phyloP scores from a whole-genome alignment of 768 basidiomycete genomes.

The Exsudoporus frostii region DNA sequence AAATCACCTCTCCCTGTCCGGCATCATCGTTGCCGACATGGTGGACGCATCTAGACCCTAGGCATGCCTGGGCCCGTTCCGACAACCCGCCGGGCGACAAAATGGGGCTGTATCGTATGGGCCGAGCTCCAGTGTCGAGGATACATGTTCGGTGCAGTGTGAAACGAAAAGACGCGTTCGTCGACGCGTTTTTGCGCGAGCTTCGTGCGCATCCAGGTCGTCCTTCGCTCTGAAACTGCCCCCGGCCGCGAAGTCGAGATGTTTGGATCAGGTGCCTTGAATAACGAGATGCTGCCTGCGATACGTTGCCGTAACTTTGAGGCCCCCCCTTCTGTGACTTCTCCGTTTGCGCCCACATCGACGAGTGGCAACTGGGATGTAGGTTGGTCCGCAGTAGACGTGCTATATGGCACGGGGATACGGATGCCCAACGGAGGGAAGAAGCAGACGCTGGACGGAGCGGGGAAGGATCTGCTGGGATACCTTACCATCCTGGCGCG shows the following conservation, averaged over 20 bases:
- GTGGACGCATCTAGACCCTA: not conserved
- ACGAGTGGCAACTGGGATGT: conserved; percentile 13
- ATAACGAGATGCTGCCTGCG: conserved; percentile 5
- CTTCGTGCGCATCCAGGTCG: conserved; percentile 30
- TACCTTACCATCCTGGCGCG: conserved; percentile 3
- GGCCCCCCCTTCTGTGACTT: conserved; percentile 8
- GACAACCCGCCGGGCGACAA: conserved; percentile 4
- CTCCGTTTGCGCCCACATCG: not conserved
- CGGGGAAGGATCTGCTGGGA: not conserved
- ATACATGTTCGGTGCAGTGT: conserved; percentile 33
- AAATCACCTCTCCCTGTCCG: conserved; percentile 24
- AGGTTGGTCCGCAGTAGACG: conserved; percentile 12
- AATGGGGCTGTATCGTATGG: conserved; percentile 22
- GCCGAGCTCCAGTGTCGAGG: conserved; percentile 18
- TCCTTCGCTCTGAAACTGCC: conserved; percentile 29
- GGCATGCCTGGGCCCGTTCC: conserved; percentile 1
- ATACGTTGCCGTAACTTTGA: conserved; percentile 20
- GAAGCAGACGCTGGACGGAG: no score
- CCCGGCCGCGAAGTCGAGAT: conserved; percentile 20
- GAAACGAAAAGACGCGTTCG: conserved; percentile 26
- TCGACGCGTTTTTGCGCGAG: conserved; percentile 25
- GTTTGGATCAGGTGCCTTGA: conserved; percentile 23
- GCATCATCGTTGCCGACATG: conserved; percentile 21
- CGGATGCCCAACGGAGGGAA: no score
- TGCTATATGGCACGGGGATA: no score